Percentiles rank a stretch among this genome's conserved stretches.
phyloP scores from a whole-genome alignment of 2,329 filamentous ascomycete species.

The Penicillium italicum region DNA sequence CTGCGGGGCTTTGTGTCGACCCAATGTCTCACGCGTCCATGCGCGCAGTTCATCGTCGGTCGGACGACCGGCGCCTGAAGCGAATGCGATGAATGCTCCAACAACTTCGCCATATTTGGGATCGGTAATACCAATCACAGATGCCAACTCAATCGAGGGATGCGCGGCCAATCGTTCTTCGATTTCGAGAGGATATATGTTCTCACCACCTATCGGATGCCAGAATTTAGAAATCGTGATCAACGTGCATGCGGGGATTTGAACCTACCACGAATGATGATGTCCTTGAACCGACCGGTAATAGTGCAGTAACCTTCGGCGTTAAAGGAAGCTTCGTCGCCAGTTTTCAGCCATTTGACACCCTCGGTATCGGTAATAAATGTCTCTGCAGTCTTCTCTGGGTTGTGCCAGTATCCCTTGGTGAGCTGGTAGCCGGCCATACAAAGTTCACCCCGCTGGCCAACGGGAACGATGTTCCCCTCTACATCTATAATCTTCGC shows the following conservation, averaged over 20 bases:
- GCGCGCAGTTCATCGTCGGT: conserved; percentile 55
- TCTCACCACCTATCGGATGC: conserved; percentile 58
- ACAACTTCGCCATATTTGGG: conserved; percentile 72
- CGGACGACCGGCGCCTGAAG: conserved; percentile 38
- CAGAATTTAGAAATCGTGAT: conserved; percentile 1
- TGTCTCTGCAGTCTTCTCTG: conserved; percentile 69
- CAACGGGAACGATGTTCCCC: conserved; percentile 64
- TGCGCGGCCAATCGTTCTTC: conserved; percentile 68
- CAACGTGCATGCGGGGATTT: not conserved
- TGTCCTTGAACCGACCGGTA: conserved; percentile 74
- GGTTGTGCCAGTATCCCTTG: conserved; percentile 61
- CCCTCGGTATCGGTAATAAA: conserved; percentile 61
- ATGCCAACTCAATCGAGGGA: conserved; percentile 58
- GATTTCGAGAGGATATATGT: conserved; percentile 70
- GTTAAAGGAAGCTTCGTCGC: conserved; percentile 55
- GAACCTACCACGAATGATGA: conserved; percentile 63
- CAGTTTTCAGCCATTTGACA: conserved; percentile 62
- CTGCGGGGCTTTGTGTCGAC: conserved; percentile 65
- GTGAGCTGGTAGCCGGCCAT: conserved; percentile 73
- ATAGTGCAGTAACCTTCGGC: conserved; percentile 65
- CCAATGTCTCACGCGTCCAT: conserved; percentile 61
- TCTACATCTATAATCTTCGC: conserved; percentile 71
- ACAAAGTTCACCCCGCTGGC: conserved; percentile 68
- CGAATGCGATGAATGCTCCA: conserved; percentile 54
- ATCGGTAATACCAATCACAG: conserved; percentile 67